phyloP scores from a whole-genome alignment of 192 early-diverging fungal species.

The Piromyces finnis region DNA sequence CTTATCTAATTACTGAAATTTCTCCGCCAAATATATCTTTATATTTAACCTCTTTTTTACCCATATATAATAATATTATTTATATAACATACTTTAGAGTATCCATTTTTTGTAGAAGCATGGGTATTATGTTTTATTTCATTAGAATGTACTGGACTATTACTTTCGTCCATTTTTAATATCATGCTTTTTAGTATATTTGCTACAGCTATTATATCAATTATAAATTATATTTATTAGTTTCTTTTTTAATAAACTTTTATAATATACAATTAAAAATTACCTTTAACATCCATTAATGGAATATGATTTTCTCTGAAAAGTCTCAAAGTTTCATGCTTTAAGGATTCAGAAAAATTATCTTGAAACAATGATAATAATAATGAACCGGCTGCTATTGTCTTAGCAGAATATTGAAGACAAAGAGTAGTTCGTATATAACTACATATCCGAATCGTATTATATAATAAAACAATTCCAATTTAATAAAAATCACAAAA shows the following conservation, averaged over 20 bases:
- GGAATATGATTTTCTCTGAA: not conserved
- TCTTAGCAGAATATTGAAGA: not conserved
- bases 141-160: not conserved
- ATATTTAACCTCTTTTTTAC: not conserved
- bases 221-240: too few relatives aligned
- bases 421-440: not conserved
- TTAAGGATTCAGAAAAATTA: not conserved
- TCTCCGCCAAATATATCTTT: too few relatives aligned
- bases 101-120: not conserved
- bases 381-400: not conserved
- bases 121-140: not conserved
- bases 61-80: not conserved
- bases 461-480: not conserved
- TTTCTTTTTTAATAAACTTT: too few relatives aligned
- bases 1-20: too few relatives aligned
- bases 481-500: not conserved
- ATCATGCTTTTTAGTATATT: not conserved
- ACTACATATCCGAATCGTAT: not conserved
- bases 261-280: too few relatives aligned
- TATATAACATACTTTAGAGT: not conserved
- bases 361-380: not conserved
- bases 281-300: not conserved
- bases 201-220: not conserved
- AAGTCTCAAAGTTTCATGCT: not conserved
- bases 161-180: not conserved